Base-by-base conservation (phyloP, 257 asterid species). In the Fraxinus anomala region DNA sequence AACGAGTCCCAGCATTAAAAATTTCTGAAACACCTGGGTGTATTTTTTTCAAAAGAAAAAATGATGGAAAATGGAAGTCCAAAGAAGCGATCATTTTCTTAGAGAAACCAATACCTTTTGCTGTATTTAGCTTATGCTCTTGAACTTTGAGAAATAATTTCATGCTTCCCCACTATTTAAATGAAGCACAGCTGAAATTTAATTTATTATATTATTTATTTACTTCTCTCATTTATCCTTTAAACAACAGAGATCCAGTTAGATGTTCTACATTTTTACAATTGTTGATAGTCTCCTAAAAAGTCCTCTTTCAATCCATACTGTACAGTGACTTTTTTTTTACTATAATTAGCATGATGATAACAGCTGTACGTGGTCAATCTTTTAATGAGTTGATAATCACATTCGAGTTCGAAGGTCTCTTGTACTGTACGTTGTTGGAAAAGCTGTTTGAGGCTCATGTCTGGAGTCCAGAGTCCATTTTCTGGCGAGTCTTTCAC, bases 371-470 rank as follows among this genome's bases (percentile, higher is more conserved):
- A 26, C 9, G 14, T 24, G 16, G 69, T 23, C 69, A 63, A 63
- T 63, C n/a, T 63, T 63, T 24, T 23, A 26, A 26, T 0, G 33
- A 24, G 36, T 26, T 23, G 69, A 59, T 59, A 59, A 59, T 59
- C 31, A 21, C 13, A 59, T 2, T 59, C 30, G 3, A 59, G 13
- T n/a, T 59, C 67, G 12, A 8, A 59, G 5, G 28, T 59, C 67
- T 59, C 67, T 21, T 21, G 67, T 9, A 21, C 24, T 21, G 13
- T 59, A 59, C 26, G 7, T 21, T n/a, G 30, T 21, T 23, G 23
- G 67, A n/a, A 59, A 59, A 21, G 14, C 67, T 59, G 67, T 59
- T 59, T 21, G 67, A 59, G 67, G 67, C 30, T 59, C 21, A n/a
- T 59, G 69, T 10, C 69, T 63, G 10, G 17, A 63, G 17, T 31